A percentile compares a stretch with the other conserved stretches of the same genome.
phyloP scores from a whole-genome alignment of 768 basidiomycete species.

The Fibroporia radiculosa region DNA sequence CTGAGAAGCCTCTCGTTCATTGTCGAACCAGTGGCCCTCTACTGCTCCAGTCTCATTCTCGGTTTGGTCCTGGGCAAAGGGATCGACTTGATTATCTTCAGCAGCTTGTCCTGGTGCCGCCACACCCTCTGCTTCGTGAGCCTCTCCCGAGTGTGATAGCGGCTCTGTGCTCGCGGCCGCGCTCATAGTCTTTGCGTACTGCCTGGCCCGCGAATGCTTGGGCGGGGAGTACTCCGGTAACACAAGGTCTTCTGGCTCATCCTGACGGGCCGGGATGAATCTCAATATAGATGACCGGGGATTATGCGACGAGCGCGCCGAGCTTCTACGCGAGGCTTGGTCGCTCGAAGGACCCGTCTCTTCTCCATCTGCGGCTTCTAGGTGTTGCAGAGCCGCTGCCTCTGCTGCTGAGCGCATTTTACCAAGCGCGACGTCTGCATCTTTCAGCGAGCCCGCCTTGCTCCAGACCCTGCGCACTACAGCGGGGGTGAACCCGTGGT shows the following conservation, averaged over 20 bases:
- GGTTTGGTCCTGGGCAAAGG: neutral
- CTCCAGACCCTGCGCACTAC: conserved; percentile 34
- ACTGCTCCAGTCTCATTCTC: neutral
- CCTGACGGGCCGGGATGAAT: conserved; percentile 6
- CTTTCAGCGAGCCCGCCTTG: conserved; percentile 25
- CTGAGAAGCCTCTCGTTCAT: neutral
- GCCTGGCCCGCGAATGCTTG: conserved; percentile 17
- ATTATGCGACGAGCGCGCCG: conserved; percentile 1
- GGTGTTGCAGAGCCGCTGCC: conserved; percentile 6
- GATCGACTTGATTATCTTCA: neutral
- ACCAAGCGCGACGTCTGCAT: conserved; percentile 31
- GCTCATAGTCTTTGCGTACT: conserved; percentile 9
- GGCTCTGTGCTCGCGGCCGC: conserved; percentile 6
- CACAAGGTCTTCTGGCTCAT: neutral
- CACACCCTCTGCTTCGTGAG: neutral
- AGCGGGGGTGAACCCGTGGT: conserved; percentile 35
- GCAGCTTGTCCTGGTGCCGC: too few relatives aligned
- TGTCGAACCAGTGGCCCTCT: neutral
- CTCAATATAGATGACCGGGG: conserved; percentile 1
- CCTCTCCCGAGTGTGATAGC: neutral
- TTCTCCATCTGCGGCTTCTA: neutral
- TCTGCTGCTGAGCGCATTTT: conserved; percentile 33
- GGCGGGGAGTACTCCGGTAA: conserved; percentile 16
- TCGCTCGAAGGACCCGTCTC: neutral
- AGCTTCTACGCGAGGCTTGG: neutral